Conservation (phyloP, 371 early-diverging fungal genomes). For the Chytridium lagenaria region DNA sequence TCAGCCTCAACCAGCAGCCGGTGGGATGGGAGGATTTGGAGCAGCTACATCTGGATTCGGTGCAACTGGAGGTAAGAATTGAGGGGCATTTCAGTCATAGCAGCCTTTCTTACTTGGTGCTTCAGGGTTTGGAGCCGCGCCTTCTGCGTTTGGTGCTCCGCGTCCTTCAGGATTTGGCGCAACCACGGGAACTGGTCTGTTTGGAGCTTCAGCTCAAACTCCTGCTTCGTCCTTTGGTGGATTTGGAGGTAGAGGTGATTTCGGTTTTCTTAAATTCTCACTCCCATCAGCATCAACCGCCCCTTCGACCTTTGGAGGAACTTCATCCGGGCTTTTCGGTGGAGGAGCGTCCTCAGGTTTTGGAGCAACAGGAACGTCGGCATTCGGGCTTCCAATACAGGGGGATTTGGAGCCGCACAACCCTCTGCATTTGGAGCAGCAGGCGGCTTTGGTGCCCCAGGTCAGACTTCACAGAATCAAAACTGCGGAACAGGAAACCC, state of each 20-base stretch:
- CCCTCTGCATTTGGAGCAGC: slow-evolving; percentile 22
- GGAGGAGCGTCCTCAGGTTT: slow-evolving; percentile 34
- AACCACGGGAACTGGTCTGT: not conserved
- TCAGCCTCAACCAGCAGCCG: slow-evolving; percentile 19
- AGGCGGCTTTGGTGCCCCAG: slow-evolving; percentile 51
- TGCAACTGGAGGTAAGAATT: slow-evolving; percentile 18
- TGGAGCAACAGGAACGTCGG: slow-evolving; percentile 34
- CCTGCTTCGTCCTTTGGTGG: not conserved
- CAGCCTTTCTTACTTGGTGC: slow-evolving; percentile 21
- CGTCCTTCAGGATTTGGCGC: slow-evolving; percentile 35
- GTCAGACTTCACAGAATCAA: slow-evolving; percentile 39
- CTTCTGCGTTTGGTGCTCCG: slow-evolving; percentile 57
- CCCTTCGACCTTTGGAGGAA: slow-evolving; percentile 24
- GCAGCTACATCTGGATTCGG: slow-evolving; percentile 18
- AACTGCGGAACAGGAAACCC: slow-evolving; percentile 81
- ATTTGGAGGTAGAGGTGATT: not conserved
- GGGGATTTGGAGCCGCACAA: slow-evolving; percentile 40
- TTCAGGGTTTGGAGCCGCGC: slow-evolving; percentile 45
- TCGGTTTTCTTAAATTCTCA: not conserved
- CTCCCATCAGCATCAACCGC: not conserved
- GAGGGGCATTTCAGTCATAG: not conserved
- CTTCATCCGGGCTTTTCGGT: slow-evolving; percentile 54
- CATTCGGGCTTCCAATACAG: slow-evolving; percentile 59
- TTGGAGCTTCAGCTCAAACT: not conserved
- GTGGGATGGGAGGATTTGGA: slow-evolving; percentile 15